These are phyloP conservation scores for Epichloe sylvatica DNA, from an alignment of 2,329 filamentous ascomycete species.

Conservation along the genomic window DNA sequence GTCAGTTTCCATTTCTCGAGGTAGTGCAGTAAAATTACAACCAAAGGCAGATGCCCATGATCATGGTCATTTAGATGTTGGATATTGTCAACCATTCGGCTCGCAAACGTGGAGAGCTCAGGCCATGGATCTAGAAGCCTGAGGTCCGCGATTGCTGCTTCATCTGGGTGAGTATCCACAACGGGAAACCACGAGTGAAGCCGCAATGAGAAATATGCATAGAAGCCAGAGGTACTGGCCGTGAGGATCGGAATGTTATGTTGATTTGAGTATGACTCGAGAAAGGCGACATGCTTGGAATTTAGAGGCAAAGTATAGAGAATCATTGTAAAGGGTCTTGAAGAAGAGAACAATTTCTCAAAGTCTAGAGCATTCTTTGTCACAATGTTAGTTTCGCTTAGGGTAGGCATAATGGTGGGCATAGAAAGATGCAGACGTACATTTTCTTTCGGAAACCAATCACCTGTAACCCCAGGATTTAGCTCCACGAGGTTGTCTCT, in stretches of 20 bases:
- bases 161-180: slow-evolving; percentile 88
- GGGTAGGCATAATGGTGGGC: slow-evolving; percentile 2
- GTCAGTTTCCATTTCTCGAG: slow-evolving; percentile 63
- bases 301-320: slow-evolving; percentile 39
- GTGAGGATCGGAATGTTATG: slow-evolving; percentile 63
- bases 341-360: slow-evolving; percentile 25
- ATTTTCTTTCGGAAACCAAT: slow-evolving; percentile 44
- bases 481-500: slow-evolving; percentile 68
- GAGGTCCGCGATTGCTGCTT: slow-evolving; percentile 71
- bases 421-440: slow-evolving; percentile 3
- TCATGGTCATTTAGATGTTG: slow-evolving; percentile 60
- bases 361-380: slow-evolving; percentile 22
- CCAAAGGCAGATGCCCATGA: slow-evolving; percentile 83
- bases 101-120: slow-evolving; percentile 56
- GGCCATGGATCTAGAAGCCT: slow-evolving; percentile 77
- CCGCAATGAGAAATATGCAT: slow-evolving; percentile 71
- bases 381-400: slow-evolving; percentile 3
- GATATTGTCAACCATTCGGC: slow-evolving; percentile 53
- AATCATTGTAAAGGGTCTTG: slow-evolving; percentile 36
- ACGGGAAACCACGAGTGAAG: slow-evolving; percentile 75
- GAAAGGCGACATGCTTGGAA: slow-evolving; percentile 26
- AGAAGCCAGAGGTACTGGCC: slow-evolving; percentile 83
- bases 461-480: slow-evolving; percentile 80
- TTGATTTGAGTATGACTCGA: slow-evolving; percentile 34
- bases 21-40: slow-evolving; percentile 70